Evolutionary conservation across 75 land plant genomes (phyloP).

Genomic region (Pinus tabuliformis): DNA sequence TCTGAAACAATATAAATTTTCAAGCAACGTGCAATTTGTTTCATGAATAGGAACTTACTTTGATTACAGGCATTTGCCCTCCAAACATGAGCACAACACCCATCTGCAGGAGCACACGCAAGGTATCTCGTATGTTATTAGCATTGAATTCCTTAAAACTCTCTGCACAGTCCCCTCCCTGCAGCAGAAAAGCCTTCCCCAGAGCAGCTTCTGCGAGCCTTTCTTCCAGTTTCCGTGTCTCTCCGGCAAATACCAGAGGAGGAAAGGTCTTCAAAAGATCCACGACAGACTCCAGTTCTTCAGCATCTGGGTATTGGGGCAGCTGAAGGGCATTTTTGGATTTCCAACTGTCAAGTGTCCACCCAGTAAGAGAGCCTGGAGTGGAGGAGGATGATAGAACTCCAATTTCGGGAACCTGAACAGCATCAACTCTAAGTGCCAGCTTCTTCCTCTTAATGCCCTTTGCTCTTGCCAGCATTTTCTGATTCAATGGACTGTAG

Average conservation of each 20-base stretch:
- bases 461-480: too few species aligned
- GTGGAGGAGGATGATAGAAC: too few species aligned
- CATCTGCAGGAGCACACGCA: slow-evolving; percentile 56
- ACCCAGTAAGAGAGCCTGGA: background rate
- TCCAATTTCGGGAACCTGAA: too few species aligned
- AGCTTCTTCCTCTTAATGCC: too few species aligned
- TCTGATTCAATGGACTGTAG: too few species aligned
- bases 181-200: slow-evolving; percentile 50
- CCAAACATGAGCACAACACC: slow-evolving; percentile 59
- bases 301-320: slow-evolving; percentile 34
- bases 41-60: slow-evolving; percentile 18
- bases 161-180: slow-evolving; percentile 61
- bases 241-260: slow-evolving; percentile 55
- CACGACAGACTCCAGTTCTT: slow-evolving; percentile 23
- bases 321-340: slow-evolving; percentile 41
- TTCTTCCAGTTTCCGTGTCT: slow-evolving; percentile 46
- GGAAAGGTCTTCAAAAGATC: slow-evolving; percentile 41
- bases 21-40: too few species aligned
- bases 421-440: too few species aligned
- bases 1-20: too few species aligned
- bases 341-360: slow-evolving; percentile 29
- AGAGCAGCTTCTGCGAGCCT: slow-evolving; percentile 45
- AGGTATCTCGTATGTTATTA: slow-evolving; percentile 50
- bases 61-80: slow-evolving; percentile 55
- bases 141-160: slow-evolving; percentile 59